Evolutionary conservation across 2,329 filamentous ascomycete genomes (phyloP), one percentile per base, ranked within the genome.

Genomic region (Cyanodermella asteris): DNA sequence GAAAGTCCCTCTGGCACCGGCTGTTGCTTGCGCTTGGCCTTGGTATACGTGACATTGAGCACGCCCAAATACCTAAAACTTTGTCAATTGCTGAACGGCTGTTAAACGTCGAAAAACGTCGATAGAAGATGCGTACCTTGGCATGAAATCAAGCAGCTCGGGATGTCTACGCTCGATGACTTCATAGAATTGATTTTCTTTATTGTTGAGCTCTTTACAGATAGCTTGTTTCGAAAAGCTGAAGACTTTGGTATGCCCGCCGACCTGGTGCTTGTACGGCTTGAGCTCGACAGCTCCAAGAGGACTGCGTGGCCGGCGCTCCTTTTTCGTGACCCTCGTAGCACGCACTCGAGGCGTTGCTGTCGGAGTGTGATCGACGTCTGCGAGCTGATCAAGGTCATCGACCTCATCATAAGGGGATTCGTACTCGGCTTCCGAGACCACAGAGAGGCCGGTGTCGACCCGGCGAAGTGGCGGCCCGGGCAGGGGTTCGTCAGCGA

Each of bases 151-250:
- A 31, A 97, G 55, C 40, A 97, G 61, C 43, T 91, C 75, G 34
- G 81, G 77, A 48, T 97, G 84, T 36, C 78, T 69, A 40, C 68
- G 70, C 54, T 97, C 87, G 39, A 94, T 78, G 27, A 73, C 87
- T 50, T 97, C 87, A 48, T 97, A 97, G 45, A 97, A 97, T 50
- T 91, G 80, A 49, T 97, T 97, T 45, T 97, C 87, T 41, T 84
- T 67, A 46, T 91, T 97, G 48, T 91, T 97, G 42, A 97, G 64
- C 51, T 93, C 81, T 51, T 97, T 97, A 59, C 87, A 97, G 7
- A 97, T 82, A 28, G 87, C 87, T 39, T 82, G 68, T 36, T 80
- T 72, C 11, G 87, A 94, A 44, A 97, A 94, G 20, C 84, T 73
- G 64, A 91, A 97, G 18, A 97, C 64, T 0, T 84, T 93, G 5